These are phyloP conservation scores for Boletus sp. DNA, from an alignment of 768 basidiomycete genomes.

Conservation along the genomic window DNA sequence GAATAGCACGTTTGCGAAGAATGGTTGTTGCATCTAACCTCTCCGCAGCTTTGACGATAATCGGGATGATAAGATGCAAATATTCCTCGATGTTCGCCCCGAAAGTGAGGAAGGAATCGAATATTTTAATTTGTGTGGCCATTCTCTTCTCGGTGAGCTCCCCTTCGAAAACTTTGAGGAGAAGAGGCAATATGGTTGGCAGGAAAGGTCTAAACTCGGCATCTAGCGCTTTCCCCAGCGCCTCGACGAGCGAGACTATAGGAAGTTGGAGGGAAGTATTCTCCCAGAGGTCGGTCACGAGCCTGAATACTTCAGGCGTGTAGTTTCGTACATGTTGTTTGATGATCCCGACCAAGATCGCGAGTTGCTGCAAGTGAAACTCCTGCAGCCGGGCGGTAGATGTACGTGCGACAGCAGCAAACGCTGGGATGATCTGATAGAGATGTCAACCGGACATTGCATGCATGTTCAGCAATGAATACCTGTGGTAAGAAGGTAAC, in stretches of 20 bases:
- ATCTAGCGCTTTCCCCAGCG: slow-evolving; percentile 89
- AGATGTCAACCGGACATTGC: slow-evolving; percentile 8
- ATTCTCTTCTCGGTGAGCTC: slow-evolving; percentile 78
- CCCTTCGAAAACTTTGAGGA: slow-evolving; percentile 90
- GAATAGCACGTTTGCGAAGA: slow-evolving; percentile 85
- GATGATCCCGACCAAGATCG: slow-evolving; percentile 93
- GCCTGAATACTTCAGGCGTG: slow-evolving; percentile 76
- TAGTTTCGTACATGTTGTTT: slow-evolving; percentile 96
- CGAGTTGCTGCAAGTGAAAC: slow-evolving; percentile 92
- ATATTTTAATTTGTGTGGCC: slow-evolving; percentile 82
- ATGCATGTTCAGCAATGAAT: slow-evolving; percentile 5
- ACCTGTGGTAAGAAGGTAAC: slow-evolving; percentile 95
- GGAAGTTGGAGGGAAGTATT: slow-evolving; percentile 80
- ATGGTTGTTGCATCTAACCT: slow-evolving; percentile 67
- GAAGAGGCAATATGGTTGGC: slow-evolving; percentile 82
- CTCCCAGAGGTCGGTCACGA: slow-evolving; percentile 92
- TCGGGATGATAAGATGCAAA: slow-evolving; percentile 92
- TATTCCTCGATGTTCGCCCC: slow-evolving; percentile 98
- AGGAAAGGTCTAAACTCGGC: slow-evolving; percentile 97
- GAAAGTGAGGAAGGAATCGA: slow-evolving; percentile 93
- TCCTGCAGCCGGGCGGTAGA: slow-evolving; percentile 84
- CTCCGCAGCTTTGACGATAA: slow-evolving; percentile 91
- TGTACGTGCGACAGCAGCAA: slow-evolving; percentile 81
- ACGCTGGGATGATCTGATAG: slow-evolving; percentile 87
- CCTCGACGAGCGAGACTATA: slow-evolving; percentile 89